A percentile compares a stretch with the other conserved stretches of the same genome.
These are phyloP conservation scores for Leptographium radiaticola DNA, from an alignment of 2,329 filamentous ascomycete species.

Conservation along the genomic window DNA sequence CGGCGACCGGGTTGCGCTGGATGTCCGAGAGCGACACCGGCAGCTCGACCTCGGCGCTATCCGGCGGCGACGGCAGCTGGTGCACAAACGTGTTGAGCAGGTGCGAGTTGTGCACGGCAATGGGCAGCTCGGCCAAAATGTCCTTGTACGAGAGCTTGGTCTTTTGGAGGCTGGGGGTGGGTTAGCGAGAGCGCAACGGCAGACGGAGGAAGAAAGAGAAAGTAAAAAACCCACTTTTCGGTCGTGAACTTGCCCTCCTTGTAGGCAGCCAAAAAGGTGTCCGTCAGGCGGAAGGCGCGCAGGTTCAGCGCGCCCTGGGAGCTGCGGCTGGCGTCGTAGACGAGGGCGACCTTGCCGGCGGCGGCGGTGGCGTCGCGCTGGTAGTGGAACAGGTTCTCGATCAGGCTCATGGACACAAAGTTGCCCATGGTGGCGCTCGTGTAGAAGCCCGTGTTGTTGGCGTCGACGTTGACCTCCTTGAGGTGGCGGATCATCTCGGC, in stretches of 20 bases:
- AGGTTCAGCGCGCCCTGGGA: conserved; percentile 83
- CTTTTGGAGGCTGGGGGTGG: conserved; percentile 64
- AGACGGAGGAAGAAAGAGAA: conserved; percentile 13
- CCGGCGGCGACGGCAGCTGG: conserved; percentile 61
- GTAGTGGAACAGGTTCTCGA: conserved; percentile 97
- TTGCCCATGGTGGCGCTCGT: conserved; percentile 98
- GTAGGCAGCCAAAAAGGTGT: conserved; percentile 75
- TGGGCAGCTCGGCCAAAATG: conserved; percentile 79
- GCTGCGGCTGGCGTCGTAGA: conserved; percentile 92
- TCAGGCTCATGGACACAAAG: conserved; percentile 86
- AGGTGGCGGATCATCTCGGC: conserved; percentile 95
- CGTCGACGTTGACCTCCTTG: conserved; percentile 95
- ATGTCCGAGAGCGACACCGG: conserved; percentile 71
- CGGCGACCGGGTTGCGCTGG: conserved; percentile 45
- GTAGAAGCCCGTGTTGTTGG: conserved; percentile 97
- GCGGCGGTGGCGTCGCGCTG: conserved; percentile 92
- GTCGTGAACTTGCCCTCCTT: conserved; percentile 98
- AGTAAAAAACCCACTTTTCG: conserved; percentile 53
- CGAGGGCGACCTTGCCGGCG: conserved; percentile 73
- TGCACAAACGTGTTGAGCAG: conserved; percentile 91
- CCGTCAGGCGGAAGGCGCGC: conserved; percentile 82
- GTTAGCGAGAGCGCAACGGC: neutral
- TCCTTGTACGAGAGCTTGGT: conserved; percentile 88
- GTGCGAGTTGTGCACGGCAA: conserved; percentile 91
- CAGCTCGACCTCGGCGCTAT: conserved; percentile 55